These are phyloP conservation scores for Sporothrix mexicana DNA, from an alignment of 2,329 filamentous ascomycete species.

Conservation along the genomic window DNA sequence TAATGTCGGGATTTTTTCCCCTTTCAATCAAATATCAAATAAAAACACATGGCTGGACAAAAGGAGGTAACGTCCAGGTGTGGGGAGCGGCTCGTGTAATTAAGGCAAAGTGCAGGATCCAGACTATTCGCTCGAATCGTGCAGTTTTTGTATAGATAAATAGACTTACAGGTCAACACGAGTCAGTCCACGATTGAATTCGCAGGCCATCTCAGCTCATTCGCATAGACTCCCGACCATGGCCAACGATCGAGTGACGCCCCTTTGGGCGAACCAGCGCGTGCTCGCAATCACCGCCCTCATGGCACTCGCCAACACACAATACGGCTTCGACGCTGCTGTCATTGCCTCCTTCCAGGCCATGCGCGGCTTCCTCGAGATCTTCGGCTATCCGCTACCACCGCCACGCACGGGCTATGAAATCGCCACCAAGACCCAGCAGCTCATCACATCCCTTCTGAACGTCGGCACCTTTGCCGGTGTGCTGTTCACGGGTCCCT, in stretches of 20 bases:
- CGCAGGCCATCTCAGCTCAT: not conserved
- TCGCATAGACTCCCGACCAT: not conserved
- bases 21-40: too few relatives aligned
- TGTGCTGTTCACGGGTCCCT: conserved; percentile 37
- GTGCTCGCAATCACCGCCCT: not conserved
- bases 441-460: conserved; percentile 41
- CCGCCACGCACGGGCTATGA: conserved; percentile 37
- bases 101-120: not conserved
- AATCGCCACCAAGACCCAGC: conserved; percentile 40
- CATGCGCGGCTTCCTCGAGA: conserved; percentile 18
- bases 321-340: conserved; percentile 1
- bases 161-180: not conserved
- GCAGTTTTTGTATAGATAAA: not conserved
- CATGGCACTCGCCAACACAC: not conserved
- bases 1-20: not conserved
- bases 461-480: conserved; percentile 42
- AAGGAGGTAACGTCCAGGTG: not conserved
- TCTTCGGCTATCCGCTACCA: not conserved
- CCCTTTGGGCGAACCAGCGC: not conserved
- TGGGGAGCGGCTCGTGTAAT: conserved; percentile 9
- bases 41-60: not conserved
- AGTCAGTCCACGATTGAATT: not conserved
- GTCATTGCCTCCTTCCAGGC: conserved; percentile 18
- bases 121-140: not conserved
- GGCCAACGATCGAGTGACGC: not conserved